phyloP scores from a whole-genome alignment of 2,329 filamentous ascomycete species.

The Hypoxylon sp. region DNA sequence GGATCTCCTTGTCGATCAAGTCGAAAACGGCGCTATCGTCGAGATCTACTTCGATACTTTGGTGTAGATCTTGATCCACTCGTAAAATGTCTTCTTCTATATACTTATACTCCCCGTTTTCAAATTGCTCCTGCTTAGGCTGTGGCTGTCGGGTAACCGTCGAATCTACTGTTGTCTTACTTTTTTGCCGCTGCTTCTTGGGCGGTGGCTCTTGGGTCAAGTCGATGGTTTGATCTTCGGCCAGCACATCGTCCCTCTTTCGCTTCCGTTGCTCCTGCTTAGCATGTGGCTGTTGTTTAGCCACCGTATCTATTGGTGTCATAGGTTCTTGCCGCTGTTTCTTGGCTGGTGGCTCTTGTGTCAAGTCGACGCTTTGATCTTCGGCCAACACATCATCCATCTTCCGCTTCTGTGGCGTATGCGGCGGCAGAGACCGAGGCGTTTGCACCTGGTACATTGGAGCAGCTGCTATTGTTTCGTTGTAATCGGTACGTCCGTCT shows the following conservation, averaged over 20 bases:
- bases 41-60: background rate
- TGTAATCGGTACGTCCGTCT: background rate
- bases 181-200: conserved; percentile 8
- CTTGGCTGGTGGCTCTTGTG: conserved; percentile 6
- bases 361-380: background rate
- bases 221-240: background rate
- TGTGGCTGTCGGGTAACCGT: background rate
- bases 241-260: background rate
- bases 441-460: background rate
- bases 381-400: conserved; percentile 9
- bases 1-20: conserved; percentile 12
- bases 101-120: background rate
- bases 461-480: background rate
- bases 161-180: background rate
- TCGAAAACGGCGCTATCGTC: conserved; percentile 6
- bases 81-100: background rate
- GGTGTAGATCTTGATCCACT: background rate
- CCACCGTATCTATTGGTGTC: background rate
- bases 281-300: background rate
- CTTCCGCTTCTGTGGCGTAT: conserved; percentile 19
- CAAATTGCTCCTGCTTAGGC: background rate
- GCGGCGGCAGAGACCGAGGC: background rate
- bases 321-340: background rate
- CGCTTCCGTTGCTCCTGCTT: conserved; percentile 18
- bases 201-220: background rate